phyloP scores from a whole-genome alignment of 2,329 filamentous ascomycete genomes.

The Fonsecaea monophora region DNA sequence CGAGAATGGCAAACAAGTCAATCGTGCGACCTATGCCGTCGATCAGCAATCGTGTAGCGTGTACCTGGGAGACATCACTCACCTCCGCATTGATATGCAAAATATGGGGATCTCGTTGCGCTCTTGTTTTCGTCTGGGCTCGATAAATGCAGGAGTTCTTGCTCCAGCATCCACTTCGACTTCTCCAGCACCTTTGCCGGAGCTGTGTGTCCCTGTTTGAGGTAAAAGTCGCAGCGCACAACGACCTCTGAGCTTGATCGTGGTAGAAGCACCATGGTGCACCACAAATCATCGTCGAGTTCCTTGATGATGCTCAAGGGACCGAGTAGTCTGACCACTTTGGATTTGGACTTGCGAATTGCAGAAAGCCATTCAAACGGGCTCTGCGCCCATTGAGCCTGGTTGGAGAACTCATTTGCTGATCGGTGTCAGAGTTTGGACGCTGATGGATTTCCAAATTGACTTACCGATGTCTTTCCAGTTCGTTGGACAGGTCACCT shows the following conservation, averaged over 20 bases:
- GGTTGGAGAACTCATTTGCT: constrained; percentile 36
- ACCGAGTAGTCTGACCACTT: constrained; percentile 26
- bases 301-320: constrained; percentile 36
- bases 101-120: constrained; percentile 17
- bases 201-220: constrained; percentile 22
- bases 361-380: constrained; percentile 30
- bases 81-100: constrained; percentile 37
- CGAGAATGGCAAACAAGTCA: constrained; percentile 36
- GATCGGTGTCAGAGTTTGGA: background rate
- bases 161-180: constrained; percentile 33
- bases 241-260: constrained; percentile 24
- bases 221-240: constrained; percentile 33
- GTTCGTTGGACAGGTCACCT: constrained; percentile 28
- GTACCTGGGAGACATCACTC: constrained; percentile 9
- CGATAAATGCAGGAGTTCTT: constrained; percentile 28
- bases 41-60: background rate
- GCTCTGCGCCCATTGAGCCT: constrained; percentile 32
- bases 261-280: constrained; percentile 33
- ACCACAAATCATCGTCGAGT: constrained; percentile 32
- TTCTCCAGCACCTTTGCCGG: constrained; percentile 20
- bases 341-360: constrained; percentile 31
- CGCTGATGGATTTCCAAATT: background rate
- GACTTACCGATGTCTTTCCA: constrained; percentile 39
- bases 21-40: constrained; percentile 31
- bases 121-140: constrained; percentile 8